These are phyloP conservation scores for Aphanoascus verrucosus DNA, from an alignment of 2,329 filamentous ascomycete species.

Conservation along the genomic window DNA sequence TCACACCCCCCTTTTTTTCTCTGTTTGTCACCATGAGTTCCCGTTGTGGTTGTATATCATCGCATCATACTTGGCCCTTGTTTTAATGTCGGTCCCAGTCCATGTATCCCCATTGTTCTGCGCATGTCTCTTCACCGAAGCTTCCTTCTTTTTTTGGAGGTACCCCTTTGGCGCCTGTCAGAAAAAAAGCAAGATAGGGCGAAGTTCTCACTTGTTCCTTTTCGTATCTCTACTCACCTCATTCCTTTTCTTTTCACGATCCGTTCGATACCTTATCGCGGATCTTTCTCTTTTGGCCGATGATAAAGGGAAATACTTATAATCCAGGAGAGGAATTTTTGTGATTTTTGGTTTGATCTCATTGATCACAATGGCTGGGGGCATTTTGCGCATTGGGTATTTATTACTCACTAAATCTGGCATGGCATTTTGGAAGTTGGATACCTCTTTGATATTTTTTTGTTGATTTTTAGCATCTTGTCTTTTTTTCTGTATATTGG, in stretches of 20 bases:
- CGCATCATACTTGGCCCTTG: too few relatives aligned
- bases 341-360: background rate
- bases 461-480: background rate
- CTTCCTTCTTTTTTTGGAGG: background rate
- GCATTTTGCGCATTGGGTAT: constrained; percentile 4
- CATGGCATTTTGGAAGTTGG: constrained; percentile 11
- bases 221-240: background rate
- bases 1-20: too few relatives aligned
- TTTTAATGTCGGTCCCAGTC: background rate
- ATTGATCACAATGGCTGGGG: background rate
- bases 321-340: background rate
- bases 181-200: background rate
- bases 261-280: background rate
- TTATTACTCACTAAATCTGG: background rate
- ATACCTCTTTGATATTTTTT: constrained; percentile 4
- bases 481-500: background rate
- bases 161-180: background rate
- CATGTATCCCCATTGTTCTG: background rate
- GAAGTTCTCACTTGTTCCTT: background rate
- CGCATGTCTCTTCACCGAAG: too few relatives aligned
- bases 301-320: background rate
- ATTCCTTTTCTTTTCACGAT: background rate
- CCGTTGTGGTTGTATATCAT: too few relatives aligned
- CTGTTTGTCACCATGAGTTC: too few relatives aligned
- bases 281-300: background rate